Evolutionary conservation across 768 basidiomycete genomes (phyloP), one percentile per base, ranked within the genome.

Genomic region (Leccinum incarnatum): DNA sequence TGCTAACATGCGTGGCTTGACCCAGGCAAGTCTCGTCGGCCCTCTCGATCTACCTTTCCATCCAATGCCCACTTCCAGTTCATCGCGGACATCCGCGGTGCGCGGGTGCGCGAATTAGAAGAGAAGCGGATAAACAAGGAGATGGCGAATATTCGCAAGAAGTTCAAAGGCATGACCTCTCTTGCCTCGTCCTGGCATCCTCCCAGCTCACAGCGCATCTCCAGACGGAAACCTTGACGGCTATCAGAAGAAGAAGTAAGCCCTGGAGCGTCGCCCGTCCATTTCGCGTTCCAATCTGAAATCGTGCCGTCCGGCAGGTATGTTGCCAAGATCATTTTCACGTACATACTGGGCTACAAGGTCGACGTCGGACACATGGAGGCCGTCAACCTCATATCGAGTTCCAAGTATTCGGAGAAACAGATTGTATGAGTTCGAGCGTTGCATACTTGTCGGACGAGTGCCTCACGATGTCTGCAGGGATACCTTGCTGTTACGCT

Each of bases 301-400:
- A 36, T 23, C 29, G 37, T 23, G 42, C 48, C 47, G 21, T 46
- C 61, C 47, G 21, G 52, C 57, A 92, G 91, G 86, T 98, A 97
- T 81, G 93, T 98, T 46, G 92, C 95, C 57, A 98, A 99, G 79
- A 95, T 99, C 67, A 90, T 98, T 60, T 99, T 98, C 79, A 98
- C 97, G 6, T 98, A 98, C 69, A 99, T 99, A 67, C 79, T 99
- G 59, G 97, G 97, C 46, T 99, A 99, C 79, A 96, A 97, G 75
- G 95, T 98, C 65, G 97, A 99, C 71, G 85, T 98, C 21, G 97
- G 97, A 15, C 97, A 98, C 74, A 97, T 98, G 95, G 95, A 98
- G 70, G 96, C 97, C 25, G 94, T 98, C 64, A 98, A 99, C 73
- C 82, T 99, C 63, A 98, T 99, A 64, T 91, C 95, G 27, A 94